These are phyloP conservation scores for Coelastrella sp. DNA, from an alignment of 139 green algal genomes.

Conservation along the genomic window DNA sequence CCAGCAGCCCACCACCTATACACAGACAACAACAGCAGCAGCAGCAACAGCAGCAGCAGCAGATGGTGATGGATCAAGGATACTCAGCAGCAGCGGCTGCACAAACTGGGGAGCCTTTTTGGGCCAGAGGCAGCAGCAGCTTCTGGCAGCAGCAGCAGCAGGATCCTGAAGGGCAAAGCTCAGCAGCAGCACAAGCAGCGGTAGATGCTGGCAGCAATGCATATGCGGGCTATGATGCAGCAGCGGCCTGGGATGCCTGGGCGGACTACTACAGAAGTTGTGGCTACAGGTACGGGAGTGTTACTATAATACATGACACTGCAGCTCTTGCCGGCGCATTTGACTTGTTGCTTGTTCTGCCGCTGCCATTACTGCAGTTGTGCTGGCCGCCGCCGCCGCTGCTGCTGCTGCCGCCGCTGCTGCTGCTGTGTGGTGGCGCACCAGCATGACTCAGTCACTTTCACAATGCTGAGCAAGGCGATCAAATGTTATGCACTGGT, in stretches of 20 bases:
- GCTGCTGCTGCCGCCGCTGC: too few relatives aligned
- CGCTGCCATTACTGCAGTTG: too few relatives aligned
- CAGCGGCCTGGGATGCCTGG: conserved; percentile 44
- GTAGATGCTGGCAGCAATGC: neutral
- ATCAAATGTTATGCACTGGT: too few relatives aligned
- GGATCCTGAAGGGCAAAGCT: neutral
- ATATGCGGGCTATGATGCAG: neutral
- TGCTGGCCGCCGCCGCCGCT: too few relatives aligned
- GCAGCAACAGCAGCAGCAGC: conserved; percentile 29
- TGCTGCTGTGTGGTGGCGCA: too few relatives aligned
- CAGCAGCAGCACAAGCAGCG: conserved; percentile 1
- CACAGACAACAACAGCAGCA: conserved; percentile 25
- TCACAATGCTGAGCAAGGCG: too few relatives aligned
- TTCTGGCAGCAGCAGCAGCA: neutral
- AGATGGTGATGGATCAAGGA: neutral
- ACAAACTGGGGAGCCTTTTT: neutral
- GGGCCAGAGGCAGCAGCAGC: neutral
- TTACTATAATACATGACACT: too few relatives aligned
- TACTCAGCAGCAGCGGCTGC: neutral
- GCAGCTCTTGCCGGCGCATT: too few relatives aligned
- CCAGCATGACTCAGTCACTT: too few relatives aligned
- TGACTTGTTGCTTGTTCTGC: too few relatives aligned
- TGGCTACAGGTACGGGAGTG: conserved; percentile 16
- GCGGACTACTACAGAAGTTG: conserved; percentile 32
- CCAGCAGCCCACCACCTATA: conserved; percentile 22